Base-by-base conservation (phyloP, 805 yeast genomes). In the Candida vartiovaarae region DNA sequence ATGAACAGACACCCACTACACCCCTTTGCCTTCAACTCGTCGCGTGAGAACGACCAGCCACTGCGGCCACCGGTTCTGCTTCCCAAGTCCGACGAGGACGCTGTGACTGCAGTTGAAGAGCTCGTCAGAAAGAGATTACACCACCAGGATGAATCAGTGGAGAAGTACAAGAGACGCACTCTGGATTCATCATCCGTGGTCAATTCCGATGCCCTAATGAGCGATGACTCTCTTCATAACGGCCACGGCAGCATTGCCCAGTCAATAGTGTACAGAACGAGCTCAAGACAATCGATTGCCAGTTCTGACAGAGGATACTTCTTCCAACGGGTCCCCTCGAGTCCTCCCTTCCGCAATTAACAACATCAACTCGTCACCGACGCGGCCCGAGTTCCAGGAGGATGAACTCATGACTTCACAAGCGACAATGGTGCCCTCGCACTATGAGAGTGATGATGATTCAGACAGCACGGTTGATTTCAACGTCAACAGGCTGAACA, bases 21-120 rank as follows among this genome's bases (percentile, higher is more conserved):
- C 32, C 59, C 57, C 1, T 53, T 54, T 41, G 45, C 46, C 47
- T 52, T 43, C 49, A 69, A 65, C 45, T 58, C 66, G 2, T 65
- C 74, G 3, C 52, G 66, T 23, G 46, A 61, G 0, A 55, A 57
- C 28, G 67, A 45, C n/a, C 42, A 57, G 9, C 63, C 69, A 0
- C 51, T 73, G 20, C 62, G 65, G 35, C 61, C 68, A 5, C 31
- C 31, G 2, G 62, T 65, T 11, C 78, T 74, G 4, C 30, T 28
- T 6, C 30, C 30, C 8, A 28, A 28, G 30, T 9, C 9, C 30
- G 30, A 54, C 74, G 35, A 56, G n/a, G 34, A 27, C 36, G 28
- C 27, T 5, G 29, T 31, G 9, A 32, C 25, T 8, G 45, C 35
- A 15, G 44, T 46, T 4, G 51, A 46, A 31, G 43, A 42, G 7